Evolutionary conservation across 2,329 filamentous ascomycete genomes (phyloP).

Genomic region (Alternaria infectoria): DNA sequence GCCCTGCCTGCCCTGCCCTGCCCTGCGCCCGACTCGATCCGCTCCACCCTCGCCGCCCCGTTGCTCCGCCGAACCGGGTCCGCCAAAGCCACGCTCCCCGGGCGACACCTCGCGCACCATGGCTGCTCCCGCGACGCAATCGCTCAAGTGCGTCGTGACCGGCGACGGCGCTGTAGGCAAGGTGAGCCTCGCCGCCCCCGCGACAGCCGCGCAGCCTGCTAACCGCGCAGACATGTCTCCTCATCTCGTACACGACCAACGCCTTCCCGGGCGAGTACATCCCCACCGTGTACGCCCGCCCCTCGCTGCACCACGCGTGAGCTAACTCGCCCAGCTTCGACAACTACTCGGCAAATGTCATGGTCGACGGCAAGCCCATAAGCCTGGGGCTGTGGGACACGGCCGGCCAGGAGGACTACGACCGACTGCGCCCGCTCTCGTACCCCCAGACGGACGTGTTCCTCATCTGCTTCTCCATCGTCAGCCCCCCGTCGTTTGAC

Average conservation of each 20-base stretch:
- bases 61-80: conserved; percentile 33
- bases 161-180: conserved; percentile 99
- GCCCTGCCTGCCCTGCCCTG: neutral
- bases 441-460: conserved; percentile 99
- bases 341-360: conserved; percentile 98
- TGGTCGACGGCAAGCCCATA: conserved; percentile 98
- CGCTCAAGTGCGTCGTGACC: conserved; percentile 97
- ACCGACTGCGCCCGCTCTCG: conserved; percentile 89
- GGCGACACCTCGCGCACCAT: conserved; percentile 49
- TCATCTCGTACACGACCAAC: conserved; percentile 99
- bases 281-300: conserved; percentile 80
- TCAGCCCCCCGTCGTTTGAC: conserved; percentile 96
- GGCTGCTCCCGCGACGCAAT: conserved; percentile 88
- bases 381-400: conserved; percentile 98
- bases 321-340: conserved; percentile 73
- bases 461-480: conserved; percentile 97
- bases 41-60: conserved; percentile 19
- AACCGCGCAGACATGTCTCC: conserved; percentile 81
- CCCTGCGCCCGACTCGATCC: conserved; percentile 10
- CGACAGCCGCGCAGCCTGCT: conserved; percentile 27
- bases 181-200: conserved; percentile 60
- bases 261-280: conserved; percentile 99
- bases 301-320: conserved; percentile 9
- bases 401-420: conserved; percentile 97
- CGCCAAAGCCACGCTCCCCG: conserved; percentile 30